Percentiles rank a stretch among this genome's conserved stretches.
These are phyloP conservation scores for Kwoniella botswanensis DNA, from an alignment of 768 basidiomycete species.

Conservation along the genomic window DNA sequence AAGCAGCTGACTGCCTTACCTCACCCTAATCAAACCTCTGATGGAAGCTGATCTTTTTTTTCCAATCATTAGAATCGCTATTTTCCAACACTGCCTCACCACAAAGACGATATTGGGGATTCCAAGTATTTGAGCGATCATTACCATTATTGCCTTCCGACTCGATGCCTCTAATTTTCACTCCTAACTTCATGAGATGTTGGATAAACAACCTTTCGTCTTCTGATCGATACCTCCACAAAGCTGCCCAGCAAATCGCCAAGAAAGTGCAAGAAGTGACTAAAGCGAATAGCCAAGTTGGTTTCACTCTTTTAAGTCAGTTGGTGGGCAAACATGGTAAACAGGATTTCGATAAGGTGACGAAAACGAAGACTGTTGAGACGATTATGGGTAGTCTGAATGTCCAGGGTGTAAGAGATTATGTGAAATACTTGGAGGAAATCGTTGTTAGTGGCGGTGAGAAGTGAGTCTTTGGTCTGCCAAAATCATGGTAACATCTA, in stretches of 20 bases:
- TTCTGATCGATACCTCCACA: constrained; percentile 84
- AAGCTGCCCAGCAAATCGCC: constrained; percentile 81
- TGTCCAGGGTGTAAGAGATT: constrained; percentile 72
- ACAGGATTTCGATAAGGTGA: constrained; percentile 87
- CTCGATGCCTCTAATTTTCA: constrained; percentile 84
- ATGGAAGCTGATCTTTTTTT: no score
- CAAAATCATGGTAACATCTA: no score
- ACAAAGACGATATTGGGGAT: constrained; percentile 95
- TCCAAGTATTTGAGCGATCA: constrained; percentile 83
- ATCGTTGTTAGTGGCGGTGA: constrained; percentile 63
- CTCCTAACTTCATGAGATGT: constrained; percentile 90
- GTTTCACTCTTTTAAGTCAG: constrained; percentile 82
- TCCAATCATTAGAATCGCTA: constrained; percentile 69
- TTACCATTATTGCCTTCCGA: constrained; percentile 69
- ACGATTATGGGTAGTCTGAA: constrained; percentile 77
- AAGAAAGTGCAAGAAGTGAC: constrained; percentile 76
- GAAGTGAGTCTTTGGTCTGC: constrained; percentile 59
- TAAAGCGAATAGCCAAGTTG: constrained; percentile 74
- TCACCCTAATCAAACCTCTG: not conserved
- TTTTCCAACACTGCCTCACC: constrained; percentile 82
- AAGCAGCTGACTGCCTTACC: constrained; percentile 38
- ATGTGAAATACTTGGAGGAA: constrained; percentile 72
- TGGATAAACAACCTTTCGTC: constrained; percentile 96
- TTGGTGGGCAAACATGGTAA: constrained; percentile 80
- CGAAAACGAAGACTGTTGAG: constrained; percentile 91